phyloP scores from a whole-genome alignment of 1,284 basidiomycete species.

The Earliella scabrosa region DNA sequence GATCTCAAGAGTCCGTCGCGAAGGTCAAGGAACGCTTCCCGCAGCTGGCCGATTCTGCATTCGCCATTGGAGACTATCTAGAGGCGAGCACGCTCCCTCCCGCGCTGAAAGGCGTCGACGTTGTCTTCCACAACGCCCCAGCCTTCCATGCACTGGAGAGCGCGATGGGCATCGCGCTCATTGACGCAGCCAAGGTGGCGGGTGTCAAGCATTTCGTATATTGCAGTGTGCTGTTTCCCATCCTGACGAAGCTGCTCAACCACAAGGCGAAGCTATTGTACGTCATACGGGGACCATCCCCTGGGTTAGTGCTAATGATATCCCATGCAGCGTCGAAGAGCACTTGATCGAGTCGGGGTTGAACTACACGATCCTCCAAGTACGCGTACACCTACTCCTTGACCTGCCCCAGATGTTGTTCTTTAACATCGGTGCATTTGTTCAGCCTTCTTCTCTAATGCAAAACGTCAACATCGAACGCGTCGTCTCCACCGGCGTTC shows the following conservation, averaged over 20 bases:
- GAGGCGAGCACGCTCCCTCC: conserved; percentile 33
- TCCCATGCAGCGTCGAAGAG: conserved; percentile 36
- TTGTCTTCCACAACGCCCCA: conserved; percentile 39
- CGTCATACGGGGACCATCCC: too few relatives aligned
- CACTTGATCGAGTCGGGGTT: conserved; percentile 39
- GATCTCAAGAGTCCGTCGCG: conserved; percentile 24
- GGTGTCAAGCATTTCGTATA: conserved; percentile 45
- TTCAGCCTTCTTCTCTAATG: conserved; percentile 38
- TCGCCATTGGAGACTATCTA: conserved; percentile 35
- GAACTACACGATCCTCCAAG: conserved; percentile 39
- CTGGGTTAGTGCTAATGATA: too few relatives aligned
- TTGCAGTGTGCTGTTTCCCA: conserved; percentile 38
- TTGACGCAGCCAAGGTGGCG: conserved; percentile 39
- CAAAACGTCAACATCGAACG: conserved; percentile 34
- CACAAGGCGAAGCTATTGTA: conserved; percentile 38
- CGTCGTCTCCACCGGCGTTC: conserved; percentile 16
- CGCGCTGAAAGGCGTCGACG: conserved; percentile 30
- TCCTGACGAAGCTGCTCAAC: conserved; percentile 37
- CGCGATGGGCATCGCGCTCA: conserved; percentile 41
- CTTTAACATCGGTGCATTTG: neutral
- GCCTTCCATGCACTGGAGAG: conserved; percentile 33
- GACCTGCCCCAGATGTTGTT: neutral
- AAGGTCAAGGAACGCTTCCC: conserved; percentile 23
- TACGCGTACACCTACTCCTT: conserved; percentile 4
- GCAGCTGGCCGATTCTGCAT: conserved; percentile 24